Evolutionary conservation across 176 grass and related monocot genomes (phyloP).

Genomic region (sorghum (Sorghum bicolor)): Sorghum_bicolor_NCBIv3 NC_012877.2:51313501-51314000

Average conservation of each 20-base stretch:
- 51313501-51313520: background rate
- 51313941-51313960: too few relatives aligned
- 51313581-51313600: background rate
- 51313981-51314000: too few relatives aligned
- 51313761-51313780: background rate
- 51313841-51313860: background rate
- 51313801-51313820: conserved; percentile 17
- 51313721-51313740: background rate
- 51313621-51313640: background rate
- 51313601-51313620: background rate
- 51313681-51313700: conserved; percentile 15
- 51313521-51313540: background rate
- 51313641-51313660: background rate
- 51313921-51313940: background rate
- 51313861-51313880: conserved; percentile 22
- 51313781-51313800: conserved; percentile 30
- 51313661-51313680: background rate
- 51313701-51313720: conserved; percentile 16
- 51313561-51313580: background rate
- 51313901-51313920: too few relatives aligned
- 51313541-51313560: background rate
- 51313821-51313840: background rate
- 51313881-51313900: background rate
- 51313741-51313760: background rate
- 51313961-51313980: too few relatives aligned